A percentile compares a stretch with the other conserved stretches of the same genome.
These are phyloP conservation scores for Sarcomyxa edulis DNA, from an alignment of 768 basidiomycete species.

Conservation along the genomic window DNA sequence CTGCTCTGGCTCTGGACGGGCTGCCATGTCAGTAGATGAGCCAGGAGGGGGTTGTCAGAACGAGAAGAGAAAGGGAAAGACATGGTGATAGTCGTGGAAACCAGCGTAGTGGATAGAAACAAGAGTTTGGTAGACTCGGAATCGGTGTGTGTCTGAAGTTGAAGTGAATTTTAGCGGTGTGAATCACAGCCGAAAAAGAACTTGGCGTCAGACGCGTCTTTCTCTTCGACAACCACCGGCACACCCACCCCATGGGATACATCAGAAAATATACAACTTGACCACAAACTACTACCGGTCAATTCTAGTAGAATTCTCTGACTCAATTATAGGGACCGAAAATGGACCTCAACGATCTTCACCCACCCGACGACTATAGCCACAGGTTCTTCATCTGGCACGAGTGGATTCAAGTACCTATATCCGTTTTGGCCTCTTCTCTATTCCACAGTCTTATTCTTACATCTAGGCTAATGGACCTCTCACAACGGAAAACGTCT, in stretches of 20 bases:
- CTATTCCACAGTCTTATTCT: constrained; percentile 5
- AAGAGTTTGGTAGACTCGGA: constrained; percentile 7
- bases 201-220: too few species aligned
- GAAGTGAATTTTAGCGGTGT: too few species aligned
- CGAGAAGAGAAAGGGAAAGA: not conserved
- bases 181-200: too few species aligned
- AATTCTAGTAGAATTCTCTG: too few species aligned
- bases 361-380: constrained; percentile 77
- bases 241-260: too few species aligned
- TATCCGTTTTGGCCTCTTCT: not conserved
- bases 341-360: constrained; percentile 59
- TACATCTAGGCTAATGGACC: constrained; percentile 63
- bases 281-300: too few species aligned
- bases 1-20: not conserved
- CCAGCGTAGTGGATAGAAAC: constrained; percentile 7
- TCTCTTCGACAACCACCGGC: too few species aligned
- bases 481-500: constrained; percentile 70
- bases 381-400: constrained; percentile 88
- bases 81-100: constrained; percentile 2
- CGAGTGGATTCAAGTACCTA: constrained; percentile 74
- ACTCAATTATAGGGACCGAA: too few species aligned
- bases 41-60: not conserved
- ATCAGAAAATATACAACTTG: too few species aligned
- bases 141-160: too few species aligned
- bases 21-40: not conserved